Evolutionary conservation across 139 green algal genomes (phyloP).

Genomic region (Chlamydomonas sp.): DNA sequence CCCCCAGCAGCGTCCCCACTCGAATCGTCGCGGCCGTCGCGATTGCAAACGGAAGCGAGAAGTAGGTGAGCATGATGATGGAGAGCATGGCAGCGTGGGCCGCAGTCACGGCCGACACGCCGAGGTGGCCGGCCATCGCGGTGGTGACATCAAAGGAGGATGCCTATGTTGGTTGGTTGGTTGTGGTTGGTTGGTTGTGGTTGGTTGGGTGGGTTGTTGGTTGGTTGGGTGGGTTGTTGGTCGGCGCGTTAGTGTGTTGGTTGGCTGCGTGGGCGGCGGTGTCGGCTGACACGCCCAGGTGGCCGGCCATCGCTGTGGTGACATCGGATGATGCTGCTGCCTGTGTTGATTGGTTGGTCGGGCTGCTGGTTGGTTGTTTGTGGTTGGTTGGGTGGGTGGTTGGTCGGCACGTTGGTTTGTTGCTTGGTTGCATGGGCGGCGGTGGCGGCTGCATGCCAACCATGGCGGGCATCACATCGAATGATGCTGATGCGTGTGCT

Average conservation of each 20-base stretch:
- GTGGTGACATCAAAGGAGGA: constrained; percentile 37
- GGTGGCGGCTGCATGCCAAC: too few relatives aligned
- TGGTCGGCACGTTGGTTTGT: constrained; percentile 13
- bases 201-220: too few relatives aligned
- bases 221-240: too few relatives aligned
- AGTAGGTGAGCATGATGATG: constrained; percentile 15
- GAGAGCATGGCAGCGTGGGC: constrained; percentile 29
- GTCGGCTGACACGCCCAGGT: constrained; percentile 21
- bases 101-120: constrained; percentile 18
- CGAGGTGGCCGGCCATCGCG: constrained; percentile 27
- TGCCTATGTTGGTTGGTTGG: too few relatives aligned
- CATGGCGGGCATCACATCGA: too few relatives aligned
- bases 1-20: too few relatives aligned
- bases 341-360: too few relatives aligned
- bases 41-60: constrained; percentile 2
- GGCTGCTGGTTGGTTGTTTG: too few relatives aligned
- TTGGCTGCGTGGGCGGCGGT: constrained; percentile 29
- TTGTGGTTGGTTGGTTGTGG: too few relatives aligned
- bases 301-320: constrained; percentile 27
- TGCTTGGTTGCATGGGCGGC: constrained; percentile 31
- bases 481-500: too few relatives aligned
- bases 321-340: constrained; percentile 37
- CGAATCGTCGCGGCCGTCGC: neutral
- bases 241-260: constrained; percentile 18
- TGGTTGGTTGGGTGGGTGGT: too few relatives aligned